Percentiles rank a stretch among this genome's conserved stretches.
phyloP scores from a whole-genome alignment of 371 early-diverging fungal species.

The Rhizopus sp. region DNA sequence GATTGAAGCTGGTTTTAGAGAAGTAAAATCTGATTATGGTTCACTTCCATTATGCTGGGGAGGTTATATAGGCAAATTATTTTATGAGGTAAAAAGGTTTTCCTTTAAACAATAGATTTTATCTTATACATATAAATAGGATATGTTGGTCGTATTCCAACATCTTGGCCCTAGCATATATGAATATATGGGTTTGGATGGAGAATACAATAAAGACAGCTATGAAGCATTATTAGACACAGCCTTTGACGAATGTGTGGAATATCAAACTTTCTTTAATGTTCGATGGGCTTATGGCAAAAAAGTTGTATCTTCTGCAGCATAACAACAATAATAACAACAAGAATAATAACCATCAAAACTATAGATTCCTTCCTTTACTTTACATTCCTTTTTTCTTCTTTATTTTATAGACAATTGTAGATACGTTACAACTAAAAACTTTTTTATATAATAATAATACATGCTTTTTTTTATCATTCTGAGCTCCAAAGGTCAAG shows the following conservation, averaged over 20 bases:
- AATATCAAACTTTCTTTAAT: conserved; percentile 43
- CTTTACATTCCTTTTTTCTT: too few relatives aligned
- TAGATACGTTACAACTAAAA: too few relatives aligned
- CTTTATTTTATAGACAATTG: too few relatives aligned
- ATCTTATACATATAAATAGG: conserved; percentile 10
- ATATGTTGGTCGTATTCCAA: conserved; percentile 14
- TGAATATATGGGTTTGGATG: conserved; percentile 20
- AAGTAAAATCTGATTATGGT: conserved; percentile 34
- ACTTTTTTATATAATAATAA: too few relatives aligned
- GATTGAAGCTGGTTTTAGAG: conserved; percentile 25
- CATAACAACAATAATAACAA: not conserved
- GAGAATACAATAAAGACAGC: conserved; percentile 18
- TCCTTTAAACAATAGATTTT: not conserved
- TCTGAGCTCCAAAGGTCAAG: too few relatives aligned
- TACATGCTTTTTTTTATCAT: too few relatives aligned
- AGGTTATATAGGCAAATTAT: conserved; percentile 41
- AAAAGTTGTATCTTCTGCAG: conserved; percentile 8
- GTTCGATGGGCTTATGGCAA: conserved; percentile 38
- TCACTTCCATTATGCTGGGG: conserved; percentile 49
- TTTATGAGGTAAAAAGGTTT: conserved; percentile 36
- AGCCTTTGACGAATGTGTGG: conserved; percentile 48
- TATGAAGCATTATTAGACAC: conserved; percentile 33
- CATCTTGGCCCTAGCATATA: conserved; percentile 26
- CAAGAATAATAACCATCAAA: too few relatives aligned
- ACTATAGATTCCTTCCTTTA: too few relatives aligned